Percentiles rank a stretch among this genome's conserved stretches.
phyloP scores from a whole-genome alignment of 768 basidiomycete genomes.

The Hydnomerulius pinastri region DNA sequence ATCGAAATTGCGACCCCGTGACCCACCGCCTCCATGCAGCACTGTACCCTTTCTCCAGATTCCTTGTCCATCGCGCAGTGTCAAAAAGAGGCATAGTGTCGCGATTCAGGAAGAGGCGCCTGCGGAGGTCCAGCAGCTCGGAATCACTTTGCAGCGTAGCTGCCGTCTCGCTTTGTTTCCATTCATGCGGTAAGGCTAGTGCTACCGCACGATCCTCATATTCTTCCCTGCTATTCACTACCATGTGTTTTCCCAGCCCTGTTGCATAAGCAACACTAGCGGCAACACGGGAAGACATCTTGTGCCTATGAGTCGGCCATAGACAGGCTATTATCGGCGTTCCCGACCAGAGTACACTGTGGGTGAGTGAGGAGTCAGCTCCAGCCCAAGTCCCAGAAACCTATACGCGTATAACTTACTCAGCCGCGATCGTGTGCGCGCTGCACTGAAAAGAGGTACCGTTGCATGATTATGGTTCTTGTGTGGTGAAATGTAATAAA shows the following conservation, averaged over 20 bases:
- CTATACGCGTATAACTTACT: conserved; percentile 33
- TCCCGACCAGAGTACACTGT: conserved; percentile 53
- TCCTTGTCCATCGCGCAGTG: conserved; percentile 46
- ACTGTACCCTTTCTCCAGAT: conserved; percentile 46
- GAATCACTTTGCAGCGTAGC: conserved; percentile 16
- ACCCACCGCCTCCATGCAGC: conserved; percentile 53
- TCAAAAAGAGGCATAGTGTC: conserved; percentile 50
- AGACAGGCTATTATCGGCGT: conserved; percentile 50
- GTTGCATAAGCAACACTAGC: conserved; percentile 51
- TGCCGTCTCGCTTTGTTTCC: not conserved
- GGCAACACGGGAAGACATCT: conserved; percentile 53
- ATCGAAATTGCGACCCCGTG: conserved; percentile 38
- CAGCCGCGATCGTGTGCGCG: conserved; percentile 52
- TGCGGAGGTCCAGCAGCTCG: conserved; percentile 42
- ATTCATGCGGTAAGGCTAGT: conserved; percentile 31
- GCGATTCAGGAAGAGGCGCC: conserved; percentile 42
- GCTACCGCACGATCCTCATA: conserved; percentile 49
- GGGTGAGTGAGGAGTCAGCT: not conserved
- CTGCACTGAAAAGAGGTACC: too few relatives aligned
- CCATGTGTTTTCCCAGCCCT: conserved; percentile 49
- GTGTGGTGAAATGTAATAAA: too few relatives aligned
- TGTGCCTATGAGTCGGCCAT: conserved; percentile 45
- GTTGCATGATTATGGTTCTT: too few relatives aligned
- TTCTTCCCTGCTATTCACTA: conserved; percentile 42
- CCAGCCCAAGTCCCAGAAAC: too few relatives aligned